Evolutionary conservation across 345 rosid species (phyloP).

Genomic region (Chamaenerion angustifolium): DNA sequence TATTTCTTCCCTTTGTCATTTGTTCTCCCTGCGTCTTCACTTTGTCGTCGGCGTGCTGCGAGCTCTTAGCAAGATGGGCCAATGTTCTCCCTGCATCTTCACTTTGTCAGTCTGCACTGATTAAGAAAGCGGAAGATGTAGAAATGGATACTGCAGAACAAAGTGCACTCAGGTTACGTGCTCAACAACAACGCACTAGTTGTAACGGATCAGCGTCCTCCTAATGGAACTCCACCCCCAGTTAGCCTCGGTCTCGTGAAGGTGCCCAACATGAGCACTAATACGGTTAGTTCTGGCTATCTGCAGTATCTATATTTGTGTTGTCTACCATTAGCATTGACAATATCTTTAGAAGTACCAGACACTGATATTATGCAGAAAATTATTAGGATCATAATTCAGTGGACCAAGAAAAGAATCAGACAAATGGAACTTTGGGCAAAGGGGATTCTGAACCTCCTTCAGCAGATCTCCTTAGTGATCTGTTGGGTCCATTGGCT

Average conservation of each 20-base stretch:
- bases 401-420: slow-evolving; percentile 28
- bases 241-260: slow-evolving; percentile 52
- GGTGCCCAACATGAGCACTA: slow-evolving; percentile 48
- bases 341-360: neutral
- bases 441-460: slow-evolving; percentile 42
- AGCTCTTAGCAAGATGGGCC: no score
- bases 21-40: no score
- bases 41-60: no score
- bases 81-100: no score
- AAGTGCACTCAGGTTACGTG: slow-evolving; percentile 90
- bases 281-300: slow-evolving; percentile 28
- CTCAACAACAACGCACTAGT: slow-evolving; percentile 93
- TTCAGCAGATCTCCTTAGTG: slow-evolving; percentile 64
- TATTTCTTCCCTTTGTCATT: no score
- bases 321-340: neutral
- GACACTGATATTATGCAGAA: neutral
- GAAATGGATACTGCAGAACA: slow-evolving; percentile 95
- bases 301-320: slow-evolving; percentile 3
- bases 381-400: slow-evolving; percentile 41
- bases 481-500: slow-evolving; percentile 73
- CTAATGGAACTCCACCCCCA: slow-evolving; percentile 47
- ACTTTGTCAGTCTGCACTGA: slow-evolving; percentile 60
- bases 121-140: slow-evolving; percentile 73
- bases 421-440: slow-evolving; percentile 46
- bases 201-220: slow-evolving; percentile 59